Evolutionary conservation across 805 yeast species (phyloP), one percentile per base, ranked within the genome.

Genomic region (Saccharomycodes ludwigii): DNA sequence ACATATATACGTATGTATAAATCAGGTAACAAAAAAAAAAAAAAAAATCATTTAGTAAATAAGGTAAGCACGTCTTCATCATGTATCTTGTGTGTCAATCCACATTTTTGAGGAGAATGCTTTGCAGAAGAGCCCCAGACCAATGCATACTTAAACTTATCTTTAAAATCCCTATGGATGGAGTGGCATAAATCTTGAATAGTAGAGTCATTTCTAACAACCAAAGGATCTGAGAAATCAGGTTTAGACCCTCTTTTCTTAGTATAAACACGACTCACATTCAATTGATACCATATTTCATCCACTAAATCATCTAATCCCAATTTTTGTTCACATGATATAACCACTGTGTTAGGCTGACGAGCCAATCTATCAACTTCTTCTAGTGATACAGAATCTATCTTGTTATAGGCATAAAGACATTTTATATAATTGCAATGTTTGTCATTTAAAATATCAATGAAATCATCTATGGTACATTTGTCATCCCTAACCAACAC

Each of bases 61-160:
- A 88, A 73, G 31, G 91, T 77, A 15, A 91, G 88, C 12, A 88
- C 98, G 52, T 88, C 98, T 50, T 86, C 96, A 51, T 88, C 97
- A 43, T 81, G 73, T 10, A 91, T 77, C 22, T 63, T 61, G 52
- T 88, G 98, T 40, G 52, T 70, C 35, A 88, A 62, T 0, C 98
- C 97, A 64, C 97, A 88, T 51, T 88, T 88, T 50, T 88, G 98
- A 4, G 97, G 97, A 21, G 88, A 82, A 51, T 84, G 94, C 53
- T 91, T 91, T 5, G 96, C 80, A 29, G 93, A 77, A 1, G 86
- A 74, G 0, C 98, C 98, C 96, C 97, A 88, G 5, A 88, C 95
- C 47, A 85, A 58, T 1, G 97, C 97, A 52, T 86, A 85, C 53
- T 85, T 83, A 65, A 91, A 88, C 47, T 80, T 83, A 41, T 79